Base-by-base conservation (phyloP, 2,329 filamentous ascomycete species). In the Cladobotryum protrusum region DNA sequence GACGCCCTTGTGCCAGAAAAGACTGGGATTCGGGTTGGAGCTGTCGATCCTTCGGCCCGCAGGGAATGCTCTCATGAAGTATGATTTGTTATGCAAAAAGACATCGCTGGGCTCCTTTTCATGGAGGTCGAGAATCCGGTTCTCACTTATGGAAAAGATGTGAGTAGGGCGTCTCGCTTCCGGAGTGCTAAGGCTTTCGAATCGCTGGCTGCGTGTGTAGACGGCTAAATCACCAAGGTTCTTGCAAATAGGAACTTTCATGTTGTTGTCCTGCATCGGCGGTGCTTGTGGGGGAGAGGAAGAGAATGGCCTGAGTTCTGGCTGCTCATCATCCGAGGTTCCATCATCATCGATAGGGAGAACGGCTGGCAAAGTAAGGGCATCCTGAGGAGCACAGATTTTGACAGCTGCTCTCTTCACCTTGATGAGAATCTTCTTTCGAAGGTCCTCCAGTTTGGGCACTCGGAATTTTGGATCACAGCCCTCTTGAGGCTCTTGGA, bases 11-110 rank as follows among this genome's bases (percentile, higher is more conserved):
- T 90, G 83, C 93, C 93, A 99, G 64, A 90, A 95, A 40, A 83
- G 83, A 55, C 90, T 84, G 1, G 93, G 93, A 61, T 97, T 91
- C 37, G 93, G 93, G 64, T 99, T 99, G n/a, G 87, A 89, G 41
- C 91, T 96, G 60, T 85, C 83, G 47, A 96, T 77, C 34, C 91
- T 83, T 53, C 80, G 78, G 3, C 82, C 85, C 19, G 86, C 85
- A 5, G 93, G 93, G 63, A 96, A 99, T 9, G 95, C 89, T 33
- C 93, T 85, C 81, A 96, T 96, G 57, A 96, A 80, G 67, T 85
- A 90, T 48, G 81, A 78, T 59, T 87, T 85, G 68, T 99, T 99
- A 72, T 99, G 93, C 43, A 81, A 77, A 60, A 95, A 89, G 41
- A 99, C 81, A 48, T 85, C 83, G 54, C 80, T 84, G 44, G 89